phyloP scores from a whole-genome alignment of 148 eudicot species.

The Arctostaphylos glauca region DNA sequence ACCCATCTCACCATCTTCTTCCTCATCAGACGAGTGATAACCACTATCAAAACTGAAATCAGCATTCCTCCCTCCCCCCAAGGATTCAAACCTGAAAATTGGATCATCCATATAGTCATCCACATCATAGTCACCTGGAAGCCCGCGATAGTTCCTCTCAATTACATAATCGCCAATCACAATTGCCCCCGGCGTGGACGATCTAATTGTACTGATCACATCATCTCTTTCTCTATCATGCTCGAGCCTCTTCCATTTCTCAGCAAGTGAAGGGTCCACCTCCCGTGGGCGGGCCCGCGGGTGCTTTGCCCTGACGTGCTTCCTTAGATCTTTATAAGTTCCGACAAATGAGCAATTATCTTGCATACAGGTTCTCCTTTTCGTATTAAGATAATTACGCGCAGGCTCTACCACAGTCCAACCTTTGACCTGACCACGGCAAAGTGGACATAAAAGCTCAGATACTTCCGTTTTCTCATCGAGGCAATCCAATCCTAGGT shows the following conservation, averaged over 20 bases:
- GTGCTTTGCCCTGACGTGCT: constrained; percentile 64
- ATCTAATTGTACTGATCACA: constrained; percentile 64
- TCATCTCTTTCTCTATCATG: constrained; percentile 58
- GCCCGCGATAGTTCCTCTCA: constrained; percentile 41
- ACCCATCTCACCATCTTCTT: constrained; percentile 28
- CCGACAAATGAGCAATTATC: constrained; percentile 70
- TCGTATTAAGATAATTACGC: constrained; percentile 54
- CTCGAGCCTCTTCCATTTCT: constrained; percentile 78
- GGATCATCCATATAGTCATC: constrained; percentile 43
- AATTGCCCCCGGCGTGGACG: constrained; percentile 61
- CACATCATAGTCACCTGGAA: constrained; percentile 30
- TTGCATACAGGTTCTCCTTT: constrained; percentile 66
- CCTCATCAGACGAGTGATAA: constrained; percentile 39
- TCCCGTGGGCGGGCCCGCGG: constrained; percentile 68
- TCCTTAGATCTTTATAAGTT: constrained; percentile 63
- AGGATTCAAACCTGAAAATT: constrained; percentile 30
- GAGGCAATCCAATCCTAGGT: constrained; percentile 20
- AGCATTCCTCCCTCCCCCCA: constrained; percentile 25
- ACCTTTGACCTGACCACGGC: constrained; percentile 91
- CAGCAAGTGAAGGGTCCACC: constrained; percentile 69
- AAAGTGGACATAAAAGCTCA: constrained; percentile 71
- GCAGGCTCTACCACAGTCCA: constrained; percentile 80
- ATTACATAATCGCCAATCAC: constrained; percentile 80
- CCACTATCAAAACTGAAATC: constrained; percentile 31
- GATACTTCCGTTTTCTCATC: constrained; percentile 35